Conservation (phyloP, 805 yeast species). For the Candida oleophila region DNA sequence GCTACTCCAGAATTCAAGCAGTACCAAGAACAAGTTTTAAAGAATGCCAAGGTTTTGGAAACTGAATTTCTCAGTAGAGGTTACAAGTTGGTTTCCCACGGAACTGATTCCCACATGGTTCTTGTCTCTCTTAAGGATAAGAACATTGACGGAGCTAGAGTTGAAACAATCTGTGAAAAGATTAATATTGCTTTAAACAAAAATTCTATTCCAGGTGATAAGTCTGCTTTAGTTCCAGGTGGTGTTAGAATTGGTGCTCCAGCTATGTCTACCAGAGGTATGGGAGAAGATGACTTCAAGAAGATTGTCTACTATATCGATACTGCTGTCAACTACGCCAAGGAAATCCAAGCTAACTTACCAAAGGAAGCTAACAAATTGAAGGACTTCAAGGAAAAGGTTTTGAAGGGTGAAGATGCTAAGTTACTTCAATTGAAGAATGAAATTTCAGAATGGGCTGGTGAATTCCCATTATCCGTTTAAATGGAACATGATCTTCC, state of each 20-base stretch:
- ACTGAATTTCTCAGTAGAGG: constrained; percentile 62
- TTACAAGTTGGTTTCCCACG: constrained; percentile 79
- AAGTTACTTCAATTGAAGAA: constrained; percentile 59
- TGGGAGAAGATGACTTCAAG: constrained; percentile 72
- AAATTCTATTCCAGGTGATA: constrained; percentile 95
- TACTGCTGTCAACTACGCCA: constrained; percentile 75
- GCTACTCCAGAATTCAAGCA: constrained; percentile 81
- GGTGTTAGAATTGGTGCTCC: constrained; percentile 98
- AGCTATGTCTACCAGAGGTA: constrained; percentile 97
- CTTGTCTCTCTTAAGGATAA: constrained; percentile 78
- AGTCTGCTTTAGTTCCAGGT: constrained; percentile 92
- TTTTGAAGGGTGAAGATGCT: constrained; percentile 69
- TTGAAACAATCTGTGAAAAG: constrained; percentile 84
- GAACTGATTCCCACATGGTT: constrained; percentile 93
- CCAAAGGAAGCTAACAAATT: constrained; percentile 93
- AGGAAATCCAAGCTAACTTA: constrained; percentile 68
- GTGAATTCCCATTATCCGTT: constrained; percentile 64
- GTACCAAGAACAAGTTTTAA: constrained; percentile 81
- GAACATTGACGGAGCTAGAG: constrained; percentile 92
- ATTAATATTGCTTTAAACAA: constrained; percentile 94
- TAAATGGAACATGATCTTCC: constrained; percentile 12
- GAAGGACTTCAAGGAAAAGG: constrained; percentile 89
- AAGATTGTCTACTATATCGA: constrained; percentile 80
- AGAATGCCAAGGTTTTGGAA: constrained; percentile 79
- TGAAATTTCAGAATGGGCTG: constrained; percentile 91